Evolutionary conservation across 164 flowering plant genomes (phyloP).

Genomic region (Cinnamomum micranthum): DNA sequence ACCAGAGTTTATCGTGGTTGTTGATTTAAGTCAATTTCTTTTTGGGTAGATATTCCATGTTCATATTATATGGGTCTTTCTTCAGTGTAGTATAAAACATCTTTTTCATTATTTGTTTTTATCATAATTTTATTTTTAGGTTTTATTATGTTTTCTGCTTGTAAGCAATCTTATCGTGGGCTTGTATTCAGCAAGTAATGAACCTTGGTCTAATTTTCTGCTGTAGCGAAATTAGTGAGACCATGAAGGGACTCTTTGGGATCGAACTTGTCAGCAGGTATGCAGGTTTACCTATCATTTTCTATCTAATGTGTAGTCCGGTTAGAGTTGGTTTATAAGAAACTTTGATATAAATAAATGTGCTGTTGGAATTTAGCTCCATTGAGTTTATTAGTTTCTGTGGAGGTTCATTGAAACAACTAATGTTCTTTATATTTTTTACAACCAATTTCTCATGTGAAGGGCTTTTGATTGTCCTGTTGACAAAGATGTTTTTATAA

Average conservation of each 20-base stretch:
- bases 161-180: neutral
- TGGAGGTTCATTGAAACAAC: neutral
- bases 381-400: too few relatives aligned
- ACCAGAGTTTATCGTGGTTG: too few relatives aligned
- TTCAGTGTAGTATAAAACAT: neutral
- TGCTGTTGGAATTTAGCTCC: neutral
- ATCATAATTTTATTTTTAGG: neutral
- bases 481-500: neutral
- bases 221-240: slow-evolving; percentile 65
- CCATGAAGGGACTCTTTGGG: slow-evolving; percentile 79
- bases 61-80: neutral
- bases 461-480: too few relatives aligned
- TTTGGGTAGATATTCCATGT: neutral
- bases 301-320: neutral
- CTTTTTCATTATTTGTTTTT: neutral
- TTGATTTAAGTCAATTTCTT: neutral
- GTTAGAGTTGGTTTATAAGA: neutral
- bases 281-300: neutral
- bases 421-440: neutral
- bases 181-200: neutral
- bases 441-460: too few relatives aligned
- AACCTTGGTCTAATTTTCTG: neutral
- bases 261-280: slow-evolving; percentile 93
- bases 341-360: neutral
- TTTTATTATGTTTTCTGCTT: neutral